Conservation (phyloP, 2,329 filamentous ascomycete species). For the Pseudofabraea citricarpa region DNA sequence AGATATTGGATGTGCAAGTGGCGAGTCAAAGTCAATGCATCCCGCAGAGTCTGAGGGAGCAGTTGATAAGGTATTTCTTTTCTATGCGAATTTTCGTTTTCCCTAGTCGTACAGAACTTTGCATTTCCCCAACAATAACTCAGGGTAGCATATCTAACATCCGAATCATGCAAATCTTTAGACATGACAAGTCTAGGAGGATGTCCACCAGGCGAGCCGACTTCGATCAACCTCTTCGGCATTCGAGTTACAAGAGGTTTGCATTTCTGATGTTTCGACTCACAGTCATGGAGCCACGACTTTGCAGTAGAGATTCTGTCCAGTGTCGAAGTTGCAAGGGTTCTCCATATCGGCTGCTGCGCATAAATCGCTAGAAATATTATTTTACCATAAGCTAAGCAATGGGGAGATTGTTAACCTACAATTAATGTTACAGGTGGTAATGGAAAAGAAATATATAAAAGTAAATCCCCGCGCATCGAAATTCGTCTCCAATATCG, state of each 20-base stretch:
- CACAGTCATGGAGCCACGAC: neutral
- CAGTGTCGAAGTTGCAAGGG: neutral
- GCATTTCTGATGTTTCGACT: neutral
- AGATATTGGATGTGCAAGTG: conserved; percentile 4
- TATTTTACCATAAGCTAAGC: neutral
- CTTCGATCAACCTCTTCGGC: neutral
- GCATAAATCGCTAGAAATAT: neutral
- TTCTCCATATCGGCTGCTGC: neutral
- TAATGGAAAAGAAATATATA: neutral
- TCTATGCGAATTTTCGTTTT: neutral
- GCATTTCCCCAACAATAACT: conserved; percentile 9
- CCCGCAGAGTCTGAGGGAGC: conserved; percentile 5
- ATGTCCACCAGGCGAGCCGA: neutral
- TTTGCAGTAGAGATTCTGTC: neutral
- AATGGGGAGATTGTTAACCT: neutral
- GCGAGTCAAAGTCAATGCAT: conserved; percentile 4
- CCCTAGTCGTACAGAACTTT: conserved; percentile 2
- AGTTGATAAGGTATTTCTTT: neutral
- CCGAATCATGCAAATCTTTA: neutral
- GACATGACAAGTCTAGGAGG: neutral
- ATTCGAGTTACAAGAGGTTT: neutral
- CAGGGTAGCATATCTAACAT: conserved; percentile 5
- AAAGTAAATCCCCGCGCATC: neutral
- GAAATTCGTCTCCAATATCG: neutral
- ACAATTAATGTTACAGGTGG: neutral